phyloP scores from a whole-genome alignment of 805 yeast species.

The Yamadazyma laniorum region DNA sequence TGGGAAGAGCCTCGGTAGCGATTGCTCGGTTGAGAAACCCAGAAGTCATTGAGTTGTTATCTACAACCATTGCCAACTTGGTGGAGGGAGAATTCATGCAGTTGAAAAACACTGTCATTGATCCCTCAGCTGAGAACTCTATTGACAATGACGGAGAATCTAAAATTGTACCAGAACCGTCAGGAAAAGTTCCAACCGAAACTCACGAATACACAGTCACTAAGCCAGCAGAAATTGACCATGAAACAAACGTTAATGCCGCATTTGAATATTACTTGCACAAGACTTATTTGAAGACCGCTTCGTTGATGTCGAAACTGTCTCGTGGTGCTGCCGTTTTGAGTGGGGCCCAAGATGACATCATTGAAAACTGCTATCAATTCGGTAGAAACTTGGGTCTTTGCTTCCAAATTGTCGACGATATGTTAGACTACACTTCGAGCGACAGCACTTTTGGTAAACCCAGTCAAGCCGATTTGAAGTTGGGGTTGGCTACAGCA shows the following conservation, averaged over 20 bases:
- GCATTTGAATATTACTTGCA: conserved; percentile 94
- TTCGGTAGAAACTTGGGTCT: conserved; percentile 92
- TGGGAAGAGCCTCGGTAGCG: conserved; percentile 96
- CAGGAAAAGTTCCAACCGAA: conserved; percentile 61
- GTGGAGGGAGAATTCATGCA: conserved; percentile 99
- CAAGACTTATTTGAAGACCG: conserved; percentile 94
- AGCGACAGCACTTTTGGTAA: conserved; percentile 83
- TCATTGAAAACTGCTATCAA: conserved; percentile 84
- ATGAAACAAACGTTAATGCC: conserved; percentile 67
- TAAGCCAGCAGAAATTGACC: conserved; percentile 42
- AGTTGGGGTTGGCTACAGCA: conserved; percentile 94
- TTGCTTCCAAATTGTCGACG: conserved; percentile 95
- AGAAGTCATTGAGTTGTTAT: conserved; percentile 94
- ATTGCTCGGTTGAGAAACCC: conserved; percentile 90
- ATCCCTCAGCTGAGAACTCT: conserved; percentile 41
- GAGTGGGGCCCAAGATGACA: conserved; percentile 72
- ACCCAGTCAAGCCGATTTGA: conserved; percentile 93
- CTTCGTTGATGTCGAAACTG: conserved; percentile 89
- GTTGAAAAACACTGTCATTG: conserved; percentile 82
- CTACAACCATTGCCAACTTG: conserved; percentile 93
- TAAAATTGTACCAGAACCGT: conserved; percentile 50
- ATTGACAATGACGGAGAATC: conserved; percentile 49
- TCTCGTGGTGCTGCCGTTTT: conserved; percentile 91
- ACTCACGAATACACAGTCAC: conserved; percentile 57
- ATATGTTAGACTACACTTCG: conserved; percentile 92